Percentiles rank a stretch among this genome's conserved stretches.
phyloP scores from a whole-genome alignment of 2,329 filamentous ascomycete genomes.

The Aspergillus udagawae region DNA sequence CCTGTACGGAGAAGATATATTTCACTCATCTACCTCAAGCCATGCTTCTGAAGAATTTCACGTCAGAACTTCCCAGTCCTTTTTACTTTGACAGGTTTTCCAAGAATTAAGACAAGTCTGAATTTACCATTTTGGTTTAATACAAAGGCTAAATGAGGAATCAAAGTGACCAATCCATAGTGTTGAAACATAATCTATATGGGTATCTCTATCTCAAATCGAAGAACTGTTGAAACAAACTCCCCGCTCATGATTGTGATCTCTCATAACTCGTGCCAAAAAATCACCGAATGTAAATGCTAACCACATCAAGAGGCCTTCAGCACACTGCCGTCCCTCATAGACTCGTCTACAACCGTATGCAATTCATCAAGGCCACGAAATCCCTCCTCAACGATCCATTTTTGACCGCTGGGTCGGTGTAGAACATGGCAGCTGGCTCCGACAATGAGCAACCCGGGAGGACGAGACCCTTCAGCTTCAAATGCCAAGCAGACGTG shows the following conservation, averaged over 20 bases:
- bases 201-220: slow-evolving; percentile 13
- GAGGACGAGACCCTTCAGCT: slow-evolving; percentile 81
- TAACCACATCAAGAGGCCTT: slow-evolving; percentile 1
- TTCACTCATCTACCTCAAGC: background rate
- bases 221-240: background rate
- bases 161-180: background rate
- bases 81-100: background rate
- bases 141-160: background rate
- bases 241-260: background rate
- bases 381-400: slow-evolving; percentile 87
- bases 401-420: slow-evolving; percentile 58
- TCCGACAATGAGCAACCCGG: slow-evolving; percentile 82
- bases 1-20: background rate
- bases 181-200: slow-evolving; percentile 6
- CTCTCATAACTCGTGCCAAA: slow-evolving; percentile 4
- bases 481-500: slow-evolving; percentile 80
- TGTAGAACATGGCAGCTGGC: slow-evolving; percentile 75
- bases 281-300: background rate
- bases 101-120: no score
- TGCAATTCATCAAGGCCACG: slow-evolving; percentile 60
- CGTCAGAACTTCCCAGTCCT: no score
- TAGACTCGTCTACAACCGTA: slow-evolving; percentile 17
- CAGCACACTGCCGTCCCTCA: slow-evolving; percentile 7
- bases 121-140: background rate
- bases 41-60: background rate